These are phyloP conservation scores for Monosporascus cannonballus DNA, from an alignment of 2,329 filamentous ascomycete species.

Conservation along the genomic window DNA sequence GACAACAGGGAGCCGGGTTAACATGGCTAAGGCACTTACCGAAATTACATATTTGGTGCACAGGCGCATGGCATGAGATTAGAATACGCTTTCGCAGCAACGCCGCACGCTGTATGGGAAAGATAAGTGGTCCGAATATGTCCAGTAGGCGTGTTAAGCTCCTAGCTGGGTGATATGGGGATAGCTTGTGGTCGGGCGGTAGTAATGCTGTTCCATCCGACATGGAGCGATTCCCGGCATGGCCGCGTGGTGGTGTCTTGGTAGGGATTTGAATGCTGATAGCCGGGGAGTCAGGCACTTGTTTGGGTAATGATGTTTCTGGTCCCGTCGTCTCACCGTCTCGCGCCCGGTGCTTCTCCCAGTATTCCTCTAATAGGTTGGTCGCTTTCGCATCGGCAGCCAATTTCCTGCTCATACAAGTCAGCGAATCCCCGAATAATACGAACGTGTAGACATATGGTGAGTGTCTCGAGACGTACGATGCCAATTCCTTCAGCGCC, in stretches of 20 bases:
- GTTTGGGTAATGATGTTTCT: slow-evolving; percentile 26
- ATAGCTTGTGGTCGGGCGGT: slow-evolving; percentile 59
- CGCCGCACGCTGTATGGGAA: slow-evolving; percentile 83
- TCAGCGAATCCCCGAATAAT: background rate
- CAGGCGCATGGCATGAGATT: slow-evolving; percentile 78
- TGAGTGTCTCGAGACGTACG: slow-evolving; percentile 39
- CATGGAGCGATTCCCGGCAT: slow-evolving; percentile 51
- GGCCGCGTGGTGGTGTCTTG: slow-evolving; percentile 29
- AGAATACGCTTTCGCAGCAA: slow-evolving; percentile 82
- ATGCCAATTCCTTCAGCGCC: slow-evolving; percentile 66
- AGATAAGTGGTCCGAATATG: slow-evolving; percentile 83
- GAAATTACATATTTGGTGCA: slow-evolving; percentile 82
- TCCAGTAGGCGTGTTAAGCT: slow-evolving; percentile 73
- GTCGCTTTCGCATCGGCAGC: slow-evolving; percentile 60
- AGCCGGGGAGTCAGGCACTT: slow-evolving; percentile 46
- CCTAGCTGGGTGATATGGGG: slow-evolving; percentile 78
- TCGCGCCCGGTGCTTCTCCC: slow-evolving; percentile 54
- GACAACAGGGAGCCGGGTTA: background rate
- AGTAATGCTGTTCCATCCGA: slow-evolving; percentile 56
- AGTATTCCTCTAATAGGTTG: slow-evolving; percentile 69
- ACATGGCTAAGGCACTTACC: slow-evolving; percentile 46
- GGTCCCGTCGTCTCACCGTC: slow-evolving; percentile 32
- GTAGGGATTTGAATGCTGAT: slow-evolving; percentile 36
- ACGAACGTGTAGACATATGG: background rate
- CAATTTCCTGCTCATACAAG: slow-evolving; percentile 42